Conservation (phyloP, 2,329 filamentous ascomycete species). For the Alternaria hordeiaustralica region DNA sequence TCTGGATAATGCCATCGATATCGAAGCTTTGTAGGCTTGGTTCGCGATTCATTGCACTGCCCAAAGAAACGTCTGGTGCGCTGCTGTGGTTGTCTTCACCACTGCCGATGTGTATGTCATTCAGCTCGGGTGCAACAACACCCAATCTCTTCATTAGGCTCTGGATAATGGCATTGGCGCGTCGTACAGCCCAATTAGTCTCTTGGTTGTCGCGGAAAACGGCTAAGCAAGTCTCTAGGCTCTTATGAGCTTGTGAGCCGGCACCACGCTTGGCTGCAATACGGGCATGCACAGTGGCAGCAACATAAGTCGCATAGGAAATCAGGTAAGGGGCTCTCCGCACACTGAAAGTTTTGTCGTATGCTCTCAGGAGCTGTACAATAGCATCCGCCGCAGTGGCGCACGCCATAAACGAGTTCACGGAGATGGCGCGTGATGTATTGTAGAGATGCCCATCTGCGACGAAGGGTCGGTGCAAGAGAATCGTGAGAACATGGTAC, state of each 20-base stretch:
- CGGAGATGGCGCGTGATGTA: constrained; percentile 49
- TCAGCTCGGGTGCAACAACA: constrained; percentile 19
- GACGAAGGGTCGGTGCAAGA: constrained; percentile 62
- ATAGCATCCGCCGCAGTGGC: constrained; percentile 57
- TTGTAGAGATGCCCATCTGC: constrained; percentile 58
- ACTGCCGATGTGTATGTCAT: constrained; percentile 26
- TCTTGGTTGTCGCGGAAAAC: constrained; percentile 59
- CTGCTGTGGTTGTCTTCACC: not conserved
- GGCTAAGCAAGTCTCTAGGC: constrained; percentile 53
- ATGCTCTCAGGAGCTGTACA: constrained; percentile 52
- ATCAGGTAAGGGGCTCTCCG: constrained; percentile 60
- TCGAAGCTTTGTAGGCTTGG: constrained; percentile 45
- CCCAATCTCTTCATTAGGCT: constrained; percentile 56
- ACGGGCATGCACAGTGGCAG: constrained; percentile 60
- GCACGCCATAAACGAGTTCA: constrained; percentile 55
- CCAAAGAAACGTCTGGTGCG: constrained; percentile 7
- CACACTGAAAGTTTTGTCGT: constrained; percentile 56
- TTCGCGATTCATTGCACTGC: constrained; percentile 18
- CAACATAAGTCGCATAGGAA: constrained; percentile 63
- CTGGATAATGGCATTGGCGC: constrained; percentile 55
- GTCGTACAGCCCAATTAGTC: constrained; percentile 58
- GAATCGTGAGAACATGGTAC: constrained; percentile 60
- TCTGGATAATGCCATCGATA: constrained; percentile 53
- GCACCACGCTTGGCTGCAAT: constrained; percentile 54
- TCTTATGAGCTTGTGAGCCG: constrained; percentile 47